Evolutionary conservation across 768 basidiomycete species (phyloP), one percentile per base, ranked within the genome.

Genomic region (Rhizopogon salebrosus): DNA sequence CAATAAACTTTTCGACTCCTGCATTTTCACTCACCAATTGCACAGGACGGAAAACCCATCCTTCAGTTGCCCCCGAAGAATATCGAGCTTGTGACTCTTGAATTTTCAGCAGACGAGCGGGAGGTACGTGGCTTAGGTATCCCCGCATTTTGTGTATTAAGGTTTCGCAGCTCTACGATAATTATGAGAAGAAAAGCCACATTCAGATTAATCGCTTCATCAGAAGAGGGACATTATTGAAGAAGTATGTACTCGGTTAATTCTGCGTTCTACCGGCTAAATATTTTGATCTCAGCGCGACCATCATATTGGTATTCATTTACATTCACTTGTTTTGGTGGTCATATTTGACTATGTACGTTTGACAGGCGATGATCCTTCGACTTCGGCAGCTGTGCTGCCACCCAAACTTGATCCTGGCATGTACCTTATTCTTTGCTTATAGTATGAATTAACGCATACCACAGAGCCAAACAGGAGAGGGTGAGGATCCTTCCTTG

Each of bases 311-410:
- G 39, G 45, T 57, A 35, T 24, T 43, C 22, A 3, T 22, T 46
- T 14, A 20, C 14, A 46, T 46, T 34, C 18, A 14, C 29, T 41
- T 48, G 8, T 23, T 13, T 20, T 22, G 35, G 51, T 2, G 83
- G 81, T 57, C 76, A 82, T 60, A 65, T 76, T 37, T 52, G 38
- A 13, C 48, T 38, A 49, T 16, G 26, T 27, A n/a, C n/a, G n/a
- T 36, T 13, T 59, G 10, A 16, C 20, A 85, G 74, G 82, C 88
- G 22, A 76, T 91, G 78, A 85, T 92, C 18, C 74, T 91, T 31
- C 83, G 89, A 6, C 70, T 92, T 37, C 76, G 88, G 4, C 89
- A 90, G 60, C 69, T 90, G 0, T 87, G 85, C 61, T 80, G 80
- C 57, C 87, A 89, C 62, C 88, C 88, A 0, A 72, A 83, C 60